Base-by-base conservation (phyloP, 139 green algal genomes). In the Pseudopediastrum boryanum region DNA sequence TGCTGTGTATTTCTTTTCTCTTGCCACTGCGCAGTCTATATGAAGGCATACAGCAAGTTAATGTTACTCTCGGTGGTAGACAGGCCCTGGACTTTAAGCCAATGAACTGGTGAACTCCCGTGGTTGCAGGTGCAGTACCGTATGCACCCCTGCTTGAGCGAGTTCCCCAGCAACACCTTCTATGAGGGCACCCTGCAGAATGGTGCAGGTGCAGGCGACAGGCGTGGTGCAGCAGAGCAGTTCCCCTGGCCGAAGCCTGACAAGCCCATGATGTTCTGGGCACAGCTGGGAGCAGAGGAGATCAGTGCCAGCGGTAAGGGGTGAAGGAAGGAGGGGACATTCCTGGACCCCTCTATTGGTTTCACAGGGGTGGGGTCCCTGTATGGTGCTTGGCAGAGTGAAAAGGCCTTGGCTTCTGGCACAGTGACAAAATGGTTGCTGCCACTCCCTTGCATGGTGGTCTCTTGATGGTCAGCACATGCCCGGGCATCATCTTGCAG, bases 151-250 rank as follows among this genome's bases (percentile, higher is more conserved):
- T 93, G 87, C 75, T 86, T 99, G 36, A 96, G 88, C 42, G 91
- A 98, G 83, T 99, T 99, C 86, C 96, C 96, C 33, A 95, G 86
- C 71, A 96, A 99, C 89, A 95, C 82, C 3, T 99, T 98, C 78
- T 99, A 99, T 71, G 96, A 99, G 89, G 96, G 96, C 61, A 95
- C 90, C 19, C 94, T 99, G 62, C 66, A 81, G 87, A 97, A 92
- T 58, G 90, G 90, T 46, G 87, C 89, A 3, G 85, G 85, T 33
- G 82, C 85, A 64, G 83, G 76, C 5, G 82, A 90, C 61, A 63
- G 85, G 8, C 52, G 67, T 4, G 70, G 84, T 51, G 39, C 33
- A 16, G 81, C 81, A 0, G 75, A 86, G 43, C 83, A 85, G 58
- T 90, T 90, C 64, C 88, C 85, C 25, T 91, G 88, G 88, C 88